A percentile compares a stretch with the other conserved stretches of the same genome.
phyloP scores from a whole-genome alignment of 768 basidiomycete species.

The Leccinum longicurvipes region DNA sequence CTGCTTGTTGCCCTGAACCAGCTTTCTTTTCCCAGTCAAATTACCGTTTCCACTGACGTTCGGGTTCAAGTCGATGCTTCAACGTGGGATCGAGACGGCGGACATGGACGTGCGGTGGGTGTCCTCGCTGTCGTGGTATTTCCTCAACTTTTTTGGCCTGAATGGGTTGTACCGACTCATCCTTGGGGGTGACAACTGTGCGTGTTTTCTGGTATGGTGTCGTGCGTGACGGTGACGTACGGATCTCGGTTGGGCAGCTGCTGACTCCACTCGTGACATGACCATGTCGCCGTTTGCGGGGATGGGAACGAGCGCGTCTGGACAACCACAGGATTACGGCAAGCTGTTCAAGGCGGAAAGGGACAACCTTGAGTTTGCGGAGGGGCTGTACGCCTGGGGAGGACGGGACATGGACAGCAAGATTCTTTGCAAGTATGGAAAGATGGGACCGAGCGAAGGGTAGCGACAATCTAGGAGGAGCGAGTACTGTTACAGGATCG shows the following conservation, averaged over 20 bases:
- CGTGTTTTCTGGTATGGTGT: conserved; percentile 27
- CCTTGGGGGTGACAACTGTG: conserved; percentile 87
- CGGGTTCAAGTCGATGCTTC: conserved; percentile 97
- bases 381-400: conserved; percentile 81
- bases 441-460: conserved; percentile 36
- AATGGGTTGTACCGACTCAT: conserved; percentile 94
- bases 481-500: conserved; percentile 24
- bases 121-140: conserved; percentile 98
- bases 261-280: conserved; percentile 76
- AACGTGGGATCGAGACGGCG: conserved; percentile 90
- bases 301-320: conserved; percentile 43
- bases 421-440: conserved; percentile 76
- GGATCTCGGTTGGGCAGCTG: conserved; percentile 46
- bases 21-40: conserved; percentile 57
- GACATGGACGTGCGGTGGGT: conserved; percentile 99
- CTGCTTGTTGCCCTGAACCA: background rate
- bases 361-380: conserved; percentile 90
- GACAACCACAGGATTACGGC: conserved; percentile 75
- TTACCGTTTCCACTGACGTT: conserved; percentile 95
- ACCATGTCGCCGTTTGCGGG: conserved; percentile 64
- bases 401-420: conserved; percentile 78
- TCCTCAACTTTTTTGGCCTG: conserved; percentile 96
- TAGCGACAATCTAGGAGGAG: conserved; percentile 21
- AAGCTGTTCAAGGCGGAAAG: conserved; percentile 90
- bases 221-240: conserved; percentile 13